Percentiles rank a stretch among this genome's conserved stretches.
These are phyloP conservation scores for Phytophthora boehmeriae DNA, from an alignment of 352 stramenopile species.

Conservation along the genomic window DNA sequence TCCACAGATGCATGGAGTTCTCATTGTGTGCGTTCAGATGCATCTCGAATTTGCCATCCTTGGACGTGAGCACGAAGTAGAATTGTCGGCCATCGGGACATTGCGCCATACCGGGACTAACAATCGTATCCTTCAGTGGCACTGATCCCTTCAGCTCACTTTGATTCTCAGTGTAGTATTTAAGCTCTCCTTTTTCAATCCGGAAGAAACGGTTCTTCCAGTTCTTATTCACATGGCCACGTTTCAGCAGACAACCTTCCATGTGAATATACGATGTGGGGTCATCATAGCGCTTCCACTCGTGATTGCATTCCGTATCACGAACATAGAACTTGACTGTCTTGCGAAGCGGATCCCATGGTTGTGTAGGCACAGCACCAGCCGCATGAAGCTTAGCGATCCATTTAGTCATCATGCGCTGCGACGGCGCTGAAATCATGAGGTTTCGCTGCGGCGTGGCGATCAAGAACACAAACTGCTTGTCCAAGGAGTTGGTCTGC, in stretches of 20 bases:
- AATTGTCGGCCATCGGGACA: constrained; percentile 80
- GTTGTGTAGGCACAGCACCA: constrained; percentile 65
- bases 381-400: constrained; percentile 77
- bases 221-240: constrained; percentile 86
- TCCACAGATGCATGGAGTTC: constrained; percentile 86
- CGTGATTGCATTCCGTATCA: constrained; percentile 70
- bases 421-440: constrained; percentile 80
- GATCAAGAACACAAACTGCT: constrained; percentile 86
- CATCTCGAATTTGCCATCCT: constrained; percentile 85
- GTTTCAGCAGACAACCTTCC: constrained; percentile 84
- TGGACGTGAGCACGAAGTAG: constrained; percentile 87
- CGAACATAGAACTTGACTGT: constrained; percentile 86
- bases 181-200: constrained; percentile 79
- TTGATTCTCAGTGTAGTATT: constrained; percentile 87
- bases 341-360: constrained; percentile 81
- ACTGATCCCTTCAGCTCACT: constrained; percentile 75
- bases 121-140: constrained; percentile 76
- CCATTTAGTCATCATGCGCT: constrained; percentile 85
- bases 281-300: constrained; percentile 89
- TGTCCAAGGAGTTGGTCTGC: constrained; percentile 82
- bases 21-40: constrained; percentile 85
- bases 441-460: constrained; percentile 74
- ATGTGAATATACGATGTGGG: constrained; percentile 88
- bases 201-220: constrained; percentile 91
- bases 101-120: constrained; percentile 85